Evolutionary conservation across 495 filamentous ascomycete species (phyloP), one percentile per base, ranked within the genome.

Genomic region (Neurospora sp.): DNA sequence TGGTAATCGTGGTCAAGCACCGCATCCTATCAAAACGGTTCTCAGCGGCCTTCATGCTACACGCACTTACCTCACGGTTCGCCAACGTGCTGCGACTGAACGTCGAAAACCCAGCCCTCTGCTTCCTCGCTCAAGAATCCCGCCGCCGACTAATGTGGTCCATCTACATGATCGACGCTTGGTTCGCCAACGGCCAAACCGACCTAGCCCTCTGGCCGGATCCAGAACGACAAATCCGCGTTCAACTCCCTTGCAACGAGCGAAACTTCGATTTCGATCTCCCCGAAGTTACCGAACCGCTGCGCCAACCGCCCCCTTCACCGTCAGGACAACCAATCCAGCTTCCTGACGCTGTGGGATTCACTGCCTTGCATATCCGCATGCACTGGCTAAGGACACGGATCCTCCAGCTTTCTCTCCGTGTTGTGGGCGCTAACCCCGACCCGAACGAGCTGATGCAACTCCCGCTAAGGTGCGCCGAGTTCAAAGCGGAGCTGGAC

Each of bases 121-220:
- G 84, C 74, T 87, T 86, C 71, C 76, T 87, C 8, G 84, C 84
- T 3, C 81, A 81, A 35, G 85, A 87, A 76, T 84, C 83, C 1
- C 81, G 84, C n/a, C 81, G 85, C 65, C 79, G 85, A 14, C 78
- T 87, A 39, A 85, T 87, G 85, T 87, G 85, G 85, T 82, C 84
- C 10, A 77, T 87, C 10, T 80, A 84, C 74, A 85, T 85, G 72
- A 83, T 85, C 72, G 85, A 87, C 75, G 81, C 83, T 7, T 79
- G 80, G 45, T 80, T 85, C 31, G 82, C 84, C 35, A 81, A 79
- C 40, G 84, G 85, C 20, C 82, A 84, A 70, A 74, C 79, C 12
- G 85, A 86, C 72, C 83, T 85, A 22, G 84, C 83, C 8, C 74
- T 87, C 10, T 84, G 84, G 80, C 73, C 79, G 3, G 81, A 83